These are phyloP conservation scores for Glycine soja DNA, from an alignment of 306 rosid genomes.

Conservation along the genomic window DNA sequence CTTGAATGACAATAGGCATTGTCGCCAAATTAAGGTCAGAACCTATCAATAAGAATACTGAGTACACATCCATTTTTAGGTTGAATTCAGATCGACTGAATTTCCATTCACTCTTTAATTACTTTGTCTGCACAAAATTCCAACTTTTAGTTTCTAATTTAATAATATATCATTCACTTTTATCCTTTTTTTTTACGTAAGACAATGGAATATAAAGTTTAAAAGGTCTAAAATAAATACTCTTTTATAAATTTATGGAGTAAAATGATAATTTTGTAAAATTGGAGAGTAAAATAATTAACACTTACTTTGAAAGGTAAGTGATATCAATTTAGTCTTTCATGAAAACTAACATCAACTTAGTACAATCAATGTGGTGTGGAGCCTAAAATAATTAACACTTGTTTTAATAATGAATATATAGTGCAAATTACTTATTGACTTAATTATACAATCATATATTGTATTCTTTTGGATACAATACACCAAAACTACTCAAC, in stretches of 20 bases:
- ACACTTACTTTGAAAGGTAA: too few species aligned
- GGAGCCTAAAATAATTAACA: too few species aligned
- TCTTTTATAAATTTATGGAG: not conserved
- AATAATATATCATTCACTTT: not conserved
- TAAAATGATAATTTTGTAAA: not conserved
- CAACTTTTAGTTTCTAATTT: not conserved
- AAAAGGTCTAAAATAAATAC: not conserved
- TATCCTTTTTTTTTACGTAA: not conserved
- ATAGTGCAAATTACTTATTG: too few species aligned
- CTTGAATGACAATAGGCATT: not conserved
- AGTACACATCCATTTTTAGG: not conserved
- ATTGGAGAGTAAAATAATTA: too few species aligned
- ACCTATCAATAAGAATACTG: not conserved
- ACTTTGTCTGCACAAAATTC: not conserved
- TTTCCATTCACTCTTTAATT: not conserved
- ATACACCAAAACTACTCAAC: too few species aligned
- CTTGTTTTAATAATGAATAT: too few species aligned
- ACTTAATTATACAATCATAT: too few species aligned
- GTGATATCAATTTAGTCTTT: too few species aligned
- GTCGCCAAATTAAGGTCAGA: not conserved
- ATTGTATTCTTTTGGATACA: too few species aligned
- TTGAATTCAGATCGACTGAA: not conserved
- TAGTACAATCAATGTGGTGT: too few species aligned
- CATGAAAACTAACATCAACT: too few species aligned
- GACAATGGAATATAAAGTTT: not conserved